Evolutionary conservation across 1,284 basidiomycete species (phyloP).

Genomic region (Ceratobasidium sp.): DNA sequence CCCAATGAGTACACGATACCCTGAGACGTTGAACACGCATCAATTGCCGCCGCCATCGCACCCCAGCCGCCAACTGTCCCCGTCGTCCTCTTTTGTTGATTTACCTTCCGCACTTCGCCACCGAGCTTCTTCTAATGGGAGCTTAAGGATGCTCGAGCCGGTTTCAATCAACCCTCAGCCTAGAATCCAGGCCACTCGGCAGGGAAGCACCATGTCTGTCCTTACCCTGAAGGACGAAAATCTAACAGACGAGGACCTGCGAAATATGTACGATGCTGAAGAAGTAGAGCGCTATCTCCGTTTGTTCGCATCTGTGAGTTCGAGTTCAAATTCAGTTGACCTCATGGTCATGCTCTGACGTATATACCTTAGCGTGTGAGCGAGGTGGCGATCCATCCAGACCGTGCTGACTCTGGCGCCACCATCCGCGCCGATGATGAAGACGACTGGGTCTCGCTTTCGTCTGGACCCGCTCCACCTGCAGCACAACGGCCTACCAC

Average conservation of each 20-base stretch:
- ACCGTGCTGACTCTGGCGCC: background rate
- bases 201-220: conserved; percentile 26
- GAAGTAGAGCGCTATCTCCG: conserved; percentile 43
- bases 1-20: no score
- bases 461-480: background rate
- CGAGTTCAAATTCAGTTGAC: background rate
- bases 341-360: background rate
- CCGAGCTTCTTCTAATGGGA: background rate
- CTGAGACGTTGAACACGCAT: no score
- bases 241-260: conserved; percentile 42
- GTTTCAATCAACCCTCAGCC: background rate
- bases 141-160: background rate
- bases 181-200: background rate
- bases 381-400: conserved; percentile 27
- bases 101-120: conserved; percentile 22
- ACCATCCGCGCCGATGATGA: background rate
- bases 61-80: conserved; percentile 31
- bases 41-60: conserved; percentile 15
- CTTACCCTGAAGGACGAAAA: conserved; percentile 34
- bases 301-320: conserved; percentile 42
- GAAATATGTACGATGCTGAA: conserved; percentile 43
- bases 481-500: background rate
- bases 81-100: conserved; percentile 8
- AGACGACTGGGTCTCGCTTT: conserved; percentile 21
- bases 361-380: conserved; percentile 12